Percentiles rank a stretch among this genome's conserved stretches.
Conservation (phyloP, 139 green algal genomes). For the Coelastrella sp. region DNA sequence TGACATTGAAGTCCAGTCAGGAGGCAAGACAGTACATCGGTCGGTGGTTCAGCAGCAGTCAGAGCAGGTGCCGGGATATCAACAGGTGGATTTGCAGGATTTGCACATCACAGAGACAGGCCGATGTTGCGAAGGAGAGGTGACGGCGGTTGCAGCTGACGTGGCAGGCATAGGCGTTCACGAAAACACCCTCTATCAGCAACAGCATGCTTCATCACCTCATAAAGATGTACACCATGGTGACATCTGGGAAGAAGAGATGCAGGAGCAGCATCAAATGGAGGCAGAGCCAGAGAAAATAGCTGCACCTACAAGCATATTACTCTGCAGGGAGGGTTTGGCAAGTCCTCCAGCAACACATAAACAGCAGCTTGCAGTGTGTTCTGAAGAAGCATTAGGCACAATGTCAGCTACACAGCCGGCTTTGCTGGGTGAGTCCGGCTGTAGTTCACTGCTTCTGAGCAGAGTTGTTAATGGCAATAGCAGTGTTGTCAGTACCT, state of each 20-base stretch:
- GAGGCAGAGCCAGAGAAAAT: too few species aligned
- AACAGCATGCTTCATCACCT: neutral
- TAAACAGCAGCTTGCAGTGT: too few species aligned
- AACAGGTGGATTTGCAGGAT: neutral
- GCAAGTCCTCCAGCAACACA: too few species aligned
- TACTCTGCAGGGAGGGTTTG: too few species aligned
- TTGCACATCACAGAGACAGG: neutral
- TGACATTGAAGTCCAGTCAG: too few species aligned
- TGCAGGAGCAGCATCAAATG: slow-evolving; percentile 7
- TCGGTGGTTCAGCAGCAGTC: too few species aligned
- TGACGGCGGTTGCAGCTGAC: neutral
- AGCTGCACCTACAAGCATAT: too few species aligned
- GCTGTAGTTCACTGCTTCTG: too few species aligned
- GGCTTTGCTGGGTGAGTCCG: too few species aligned
- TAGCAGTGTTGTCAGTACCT: neutral
- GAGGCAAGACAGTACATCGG: too few species aligned
- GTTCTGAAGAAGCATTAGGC: too few species aligned
- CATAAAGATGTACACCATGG: neutral
- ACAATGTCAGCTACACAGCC: too few species aligned
- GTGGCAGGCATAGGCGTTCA: neutral
- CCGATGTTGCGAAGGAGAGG: neutral
- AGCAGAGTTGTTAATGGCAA: neutral
- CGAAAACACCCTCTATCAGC: slow-evolving; percentile 5
- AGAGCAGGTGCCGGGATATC: neutral
- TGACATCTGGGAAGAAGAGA: neutral